Evolutionary conservation across 2,329 filamentous ascomycete genomes (phyloP).

Genomic region (Trichophyton schoenleinii): DNA sequence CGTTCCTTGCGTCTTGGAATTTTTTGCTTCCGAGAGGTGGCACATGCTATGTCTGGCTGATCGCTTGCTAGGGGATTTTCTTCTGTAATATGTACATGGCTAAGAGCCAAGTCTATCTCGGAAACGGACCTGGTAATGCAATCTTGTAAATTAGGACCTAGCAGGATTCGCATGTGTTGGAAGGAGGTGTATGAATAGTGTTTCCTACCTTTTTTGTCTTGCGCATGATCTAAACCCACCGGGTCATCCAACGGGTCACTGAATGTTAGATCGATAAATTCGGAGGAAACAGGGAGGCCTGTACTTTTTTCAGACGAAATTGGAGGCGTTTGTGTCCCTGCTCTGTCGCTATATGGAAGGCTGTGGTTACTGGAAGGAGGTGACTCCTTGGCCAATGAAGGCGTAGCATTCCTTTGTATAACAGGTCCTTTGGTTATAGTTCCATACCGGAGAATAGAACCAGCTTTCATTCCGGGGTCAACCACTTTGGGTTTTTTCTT

Average conservation of each 20-base stretch:
- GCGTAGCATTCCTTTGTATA: not conserved
- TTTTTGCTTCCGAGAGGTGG: not conserved
- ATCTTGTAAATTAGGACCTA: not conserved
- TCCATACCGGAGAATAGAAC: constrained; percentile 31
- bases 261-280: not conserved
- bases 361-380: not conserved
- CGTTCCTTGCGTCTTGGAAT: not conserved
- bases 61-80: too few relatives aligned
- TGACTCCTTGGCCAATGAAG: not conserved
- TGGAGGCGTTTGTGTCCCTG: not conserved
- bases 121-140: not conserved
- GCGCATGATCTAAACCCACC: too few relatives aligned
- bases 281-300: not conserved
- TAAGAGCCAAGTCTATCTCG: not conserved
- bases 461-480: constrained; percentile 30
- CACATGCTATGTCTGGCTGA: not conserved
- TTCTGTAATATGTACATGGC: not conserved
- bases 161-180: not conserved
- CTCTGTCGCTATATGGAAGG: not conserved
- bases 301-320: not conserved
- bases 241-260: not conserved
- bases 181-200: not conserved
- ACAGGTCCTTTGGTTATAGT: constrained; percentile 24
- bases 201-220: not conserved
- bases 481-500: constrained; percentile 25